A percentile compares a stretch with the other conserved stretches of the same genome.
These are phyloP conservation scores for Flammula alnicola DNA, from an alignment of 1,284 basidiomycete genomes.

Conservation along the genomic window DNA sequence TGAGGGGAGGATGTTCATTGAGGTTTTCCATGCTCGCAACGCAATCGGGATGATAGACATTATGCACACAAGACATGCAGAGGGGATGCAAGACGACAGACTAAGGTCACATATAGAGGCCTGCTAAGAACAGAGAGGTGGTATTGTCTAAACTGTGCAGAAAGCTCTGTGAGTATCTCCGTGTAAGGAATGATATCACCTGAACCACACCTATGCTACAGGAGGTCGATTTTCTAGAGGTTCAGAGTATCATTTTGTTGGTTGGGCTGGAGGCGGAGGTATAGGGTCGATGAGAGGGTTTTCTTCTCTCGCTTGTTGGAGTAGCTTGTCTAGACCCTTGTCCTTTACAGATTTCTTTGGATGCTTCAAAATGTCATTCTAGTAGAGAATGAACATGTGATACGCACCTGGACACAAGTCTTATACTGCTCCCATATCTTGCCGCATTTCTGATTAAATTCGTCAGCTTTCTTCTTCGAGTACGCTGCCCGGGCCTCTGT, in stretches of 20 bases:
- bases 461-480: constrained; percentile 66
- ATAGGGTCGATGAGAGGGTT: constrained; percentile 72
- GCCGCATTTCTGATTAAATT: constrained; percentile 86
- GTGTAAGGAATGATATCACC: no score
- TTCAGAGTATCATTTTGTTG: constrained; percentile 12
- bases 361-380: background rate
- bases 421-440: constrained; percentile 81
- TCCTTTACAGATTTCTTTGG: constrained; percentile 80
- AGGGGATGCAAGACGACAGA: no score
- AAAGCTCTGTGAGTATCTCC: no score
- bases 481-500: constrained; percentile 46
- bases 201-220: no score
- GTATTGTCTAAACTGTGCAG: no score
- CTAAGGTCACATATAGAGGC: no score
- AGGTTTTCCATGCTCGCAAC: no score
- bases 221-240: no score
- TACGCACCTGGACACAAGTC: constrained; percentile 68
- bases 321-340: constrained; percentile 75
- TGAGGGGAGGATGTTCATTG: no score
- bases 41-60: no score
- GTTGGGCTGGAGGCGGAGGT: constrained; percentile 26
- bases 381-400: background rate
- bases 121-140: no score
- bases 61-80: no score
- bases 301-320: constrained; percentile 82